Percentiles rank a stretch among this genome's conserved stretches.
Conservation (phyloP, 2,329 filamentous ascomycete species). For the Monosporascus sp. region DNA sequence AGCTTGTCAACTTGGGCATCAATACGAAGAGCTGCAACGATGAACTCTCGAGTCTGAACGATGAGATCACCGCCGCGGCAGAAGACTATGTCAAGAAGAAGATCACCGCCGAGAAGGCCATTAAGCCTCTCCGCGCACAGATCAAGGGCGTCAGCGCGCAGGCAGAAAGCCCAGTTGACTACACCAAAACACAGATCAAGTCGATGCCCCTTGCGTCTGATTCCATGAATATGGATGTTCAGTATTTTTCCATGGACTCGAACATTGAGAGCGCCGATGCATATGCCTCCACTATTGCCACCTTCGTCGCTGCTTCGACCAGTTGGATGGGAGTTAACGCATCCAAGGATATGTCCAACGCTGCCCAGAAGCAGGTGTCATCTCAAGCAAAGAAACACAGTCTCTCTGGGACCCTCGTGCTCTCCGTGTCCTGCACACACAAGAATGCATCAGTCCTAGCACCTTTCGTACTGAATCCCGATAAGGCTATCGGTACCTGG, state of each 20-base stretch:
- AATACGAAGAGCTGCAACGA: constrained; percentile 1
- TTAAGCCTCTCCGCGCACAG: constrained; percentile 3
- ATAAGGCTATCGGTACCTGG: constrained; percentile 11
- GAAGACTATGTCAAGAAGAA: constrained; percentile 5
- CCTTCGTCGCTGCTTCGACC: constrained; percentile 2
- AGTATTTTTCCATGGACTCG: constrained; percentile 10
- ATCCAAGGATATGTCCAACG: constrained; percentile 3
- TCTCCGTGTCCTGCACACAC: constrained; percentile 11
- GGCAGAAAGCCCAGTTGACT: constrained; percentile 11
- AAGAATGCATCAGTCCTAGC: constrained; percentile 11
- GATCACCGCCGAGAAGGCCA: constrained; percentile 2
- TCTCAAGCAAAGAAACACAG: constrained; percentile 5
- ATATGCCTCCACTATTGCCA: constrained; percentile 1
- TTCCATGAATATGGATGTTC: constrained; percentile 13
- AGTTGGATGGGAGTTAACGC: constrained; percentile 3
- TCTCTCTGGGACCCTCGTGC: constrained; percentile 9
- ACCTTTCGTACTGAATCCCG: constrained; percentile 8
- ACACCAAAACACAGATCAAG: constrained; percentile 9
- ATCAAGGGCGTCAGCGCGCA: constrained; percentile 1
- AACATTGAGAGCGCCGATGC: constrained; percentile 5
- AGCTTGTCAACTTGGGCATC: constrained; percentile 11
- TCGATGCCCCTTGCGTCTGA: constrained; percentile 10
- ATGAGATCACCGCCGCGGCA: neutral
- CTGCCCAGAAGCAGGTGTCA: constrained; percentile 5
- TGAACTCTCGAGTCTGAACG: neutral